Base-by-base conservation (phyloP, 2,329 filamentous ascomycete genomes). In the Moelleriella libera region DNA sequence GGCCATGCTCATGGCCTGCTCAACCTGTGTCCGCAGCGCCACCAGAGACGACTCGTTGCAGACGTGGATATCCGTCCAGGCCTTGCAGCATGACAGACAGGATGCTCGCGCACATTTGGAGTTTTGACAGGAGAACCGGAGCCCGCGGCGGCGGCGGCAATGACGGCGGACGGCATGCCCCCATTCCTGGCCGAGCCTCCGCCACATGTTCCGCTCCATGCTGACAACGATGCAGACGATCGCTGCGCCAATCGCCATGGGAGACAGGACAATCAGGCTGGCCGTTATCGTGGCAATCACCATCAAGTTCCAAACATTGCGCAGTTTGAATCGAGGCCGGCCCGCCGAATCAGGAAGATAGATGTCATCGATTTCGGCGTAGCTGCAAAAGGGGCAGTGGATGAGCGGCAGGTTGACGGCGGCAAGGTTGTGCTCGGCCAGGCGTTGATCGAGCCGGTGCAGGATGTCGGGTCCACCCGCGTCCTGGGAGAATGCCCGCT, bases 1-100 rank as follows among this genome's bases (percentile, higher is more conserved):
- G 29, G 90, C 90, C 60, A 89, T 81, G 52, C 89, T 94, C 71
- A 94, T 92, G 48, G 89, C 90, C 55, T 88, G 83, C 67, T 97
- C 92, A 53, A 97, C 83, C 54, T 90, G 85, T 1, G 87, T 88
- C 47, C 90, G 85, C 30, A 97, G 76, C 5, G 88, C 85, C 11
- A 88, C 77, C 45, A 84, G 78, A 41, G 84, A 82, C 1, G 84
- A 87, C 59, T 94, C 88, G 69, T 94, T 85, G 67, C 92, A 97
- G 48, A 85, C 77, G 64, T 98, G 92, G 2, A 90, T 82, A 60
- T 97, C 88, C 34, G 76, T 73, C 90, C 90, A 97, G 11, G 78
- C 73, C 54, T 90, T 90, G 52, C 74, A 72, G 63, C 92, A 98
- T 41, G 77, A 78, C 40, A 94, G 76, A 62, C 92, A 98, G 40